phyloP scores from a whole-genome alignment of 495 filamentous ascomycete genomes.

The Aeminium ludgeri region DNA sequence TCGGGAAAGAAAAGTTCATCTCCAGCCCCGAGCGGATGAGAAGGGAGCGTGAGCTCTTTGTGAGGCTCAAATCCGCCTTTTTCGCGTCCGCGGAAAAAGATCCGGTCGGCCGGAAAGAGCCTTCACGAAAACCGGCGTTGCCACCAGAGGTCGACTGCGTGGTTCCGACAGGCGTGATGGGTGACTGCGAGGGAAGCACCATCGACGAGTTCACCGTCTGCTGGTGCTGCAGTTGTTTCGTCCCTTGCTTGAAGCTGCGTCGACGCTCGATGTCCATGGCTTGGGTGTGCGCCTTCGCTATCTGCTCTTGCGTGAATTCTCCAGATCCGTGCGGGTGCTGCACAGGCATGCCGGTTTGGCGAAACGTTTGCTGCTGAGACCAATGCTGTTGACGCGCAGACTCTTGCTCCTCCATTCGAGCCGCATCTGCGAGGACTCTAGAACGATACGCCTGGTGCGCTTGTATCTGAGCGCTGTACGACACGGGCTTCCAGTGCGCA shows the following conservation, averaged over 20 bases:
- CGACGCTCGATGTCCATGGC: constrained; percentile 1
- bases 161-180: neutral
- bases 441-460: constrained; percentile 4
- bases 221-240: constrained; percentile 5
- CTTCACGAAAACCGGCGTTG: too few relatives aligned
- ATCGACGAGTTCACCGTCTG: neutral
- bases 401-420: constrained; percentile 6
- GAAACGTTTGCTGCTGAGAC: constrained; percentile 10
- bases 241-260: constrained; percentile 2
- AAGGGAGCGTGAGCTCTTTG: constrained; percentile 1
- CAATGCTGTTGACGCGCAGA: constrained; percentile 7
- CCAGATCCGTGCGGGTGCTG: neutral
- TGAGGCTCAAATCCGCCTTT: neutral
- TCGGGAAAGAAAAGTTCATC: constrained; percentile 14
- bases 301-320: neutral
- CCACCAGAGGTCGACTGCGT: neutral
- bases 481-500: constrained; percentile 9
- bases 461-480: constrained; percentile 14
- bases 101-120: neutral
- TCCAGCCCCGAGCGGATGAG: constrained; percentile 1
- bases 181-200: constrained; percentile 1
- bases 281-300: neutral
- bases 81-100: neutral
- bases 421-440: constrained; percentile 8
- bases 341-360: constrained; percentile 8